A percentile compares a stretch with the other conserved stretches of the same genome.
phyloP scores from a whole-genome alignment of 257 asterid genomes.

The Scutellaria baicalensis region DNA sequence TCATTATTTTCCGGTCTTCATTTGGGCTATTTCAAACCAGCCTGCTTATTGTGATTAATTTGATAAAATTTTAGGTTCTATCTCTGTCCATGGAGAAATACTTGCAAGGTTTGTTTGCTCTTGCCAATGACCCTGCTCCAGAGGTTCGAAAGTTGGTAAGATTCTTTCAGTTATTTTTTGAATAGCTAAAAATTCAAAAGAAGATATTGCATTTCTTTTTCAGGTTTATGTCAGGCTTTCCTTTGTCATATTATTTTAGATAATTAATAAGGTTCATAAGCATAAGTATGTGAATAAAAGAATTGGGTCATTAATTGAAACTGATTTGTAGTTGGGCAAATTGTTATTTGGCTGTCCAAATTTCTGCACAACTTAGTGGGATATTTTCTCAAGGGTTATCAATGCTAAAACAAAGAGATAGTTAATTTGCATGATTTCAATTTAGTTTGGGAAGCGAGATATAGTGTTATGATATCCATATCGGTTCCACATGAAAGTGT shows the following conservation, averaged over 20 bases:
- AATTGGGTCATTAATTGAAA: not conserved
- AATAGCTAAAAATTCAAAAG: not conserved
- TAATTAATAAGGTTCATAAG: not conserved
- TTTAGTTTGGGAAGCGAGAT: not conserved
- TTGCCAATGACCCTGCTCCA: conserved; percentile 73
- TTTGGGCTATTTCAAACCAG: not conserved
- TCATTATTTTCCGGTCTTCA: not conserved
- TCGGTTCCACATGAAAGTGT: too few species aligned
- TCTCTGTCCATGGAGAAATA: conserved; percentile 75
- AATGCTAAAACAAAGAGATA: not conserved
- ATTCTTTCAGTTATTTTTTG: not conserved
- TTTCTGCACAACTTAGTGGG: not conserved
- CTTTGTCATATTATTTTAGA: not conserved
- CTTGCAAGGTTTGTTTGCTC: conserved; percentile 86
- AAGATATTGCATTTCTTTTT: not conserved
- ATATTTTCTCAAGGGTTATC: not conserved
- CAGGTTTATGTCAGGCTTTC: not conserved
- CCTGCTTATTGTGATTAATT: not conserved
- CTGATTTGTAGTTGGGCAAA: not conserved
- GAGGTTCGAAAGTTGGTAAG: conserved; percentile 96
- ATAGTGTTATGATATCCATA: too few species aligned
- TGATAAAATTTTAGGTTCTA: conserved; percentile 44
- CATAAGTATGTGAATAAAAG: not conserved
- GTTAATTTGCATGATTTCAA: not conserved
- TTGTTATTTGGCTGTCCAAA: not conserved